Percentiles rank a stretch among this genome's conserved stretches.
Conservation (phyloP, 164 flowering plant species). For the grape (Vitis vinifera) region ASM3070453v1 NC_081815.1:2638501-2639000, state of each 20-base stretch:
- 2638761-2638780: background rate
- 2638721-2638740: background rate
- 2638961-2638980: background rate
- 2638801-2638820: background rate
- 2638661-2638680: background rate
- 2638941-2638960: background rate
- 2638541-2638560: background rate
- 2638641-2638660: background rate
- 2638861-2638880: background rate
- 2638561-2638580: too few species aligned
- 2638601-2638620: background rate
- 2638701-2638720: background rate
- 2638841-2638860: background rate
- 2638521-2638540: slow-evolving; percentile 88
- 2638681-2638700: background rate
- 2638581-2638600: background rate
- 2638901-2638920: background rate
- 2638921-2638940: background rate
- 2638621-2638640: background rate
- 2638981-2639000: background rate
- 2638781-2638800: background rate
- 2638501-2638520: slow-evolving; percentile 75
- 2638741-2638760: background rate
- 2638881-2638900: background rate
- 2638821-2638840: background rate